phyloP scores from a whole-genome alignment of 345 rosid genomes.

The Eutrema yunnanense region DNA sequence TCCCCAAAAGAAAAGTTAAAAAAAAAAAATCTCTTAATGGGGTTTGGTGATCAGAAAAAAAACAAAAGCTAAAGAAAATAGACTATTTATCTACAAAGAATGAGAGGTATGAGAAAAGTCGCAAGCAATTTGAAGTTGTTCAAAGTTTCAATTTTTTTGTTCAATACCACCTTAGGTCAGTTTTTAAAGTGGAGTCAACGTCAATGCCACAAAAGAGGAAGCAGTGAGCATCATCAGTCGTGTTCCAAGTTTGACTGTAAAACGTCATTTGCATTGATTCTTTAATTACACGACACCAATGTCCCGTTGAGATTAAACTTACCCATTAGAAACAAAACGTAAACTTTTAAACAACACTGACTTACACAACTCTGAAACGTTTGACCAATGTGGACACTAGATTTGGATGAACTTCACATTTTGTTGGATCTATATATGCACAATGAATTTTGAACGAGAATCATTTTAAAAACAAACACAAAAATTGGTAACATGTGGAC shows the following conservation, averaged over 20 bases:
- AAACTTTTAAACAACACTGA: background rate
- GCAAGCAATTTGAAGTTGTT: conserved; percentile 18
- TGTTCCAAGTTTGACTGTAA: conserved; percentile 3
- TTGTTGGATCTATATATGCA: conserved; percentile 2
- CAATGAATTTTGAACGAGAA: background rate
- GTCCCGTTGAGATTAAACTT: conserved; percentile 4
- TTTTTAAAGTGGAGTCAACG: conserved; percentile 24
- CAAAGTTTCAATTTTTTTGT: background rate
- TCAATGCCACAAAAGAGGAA: conserved; percentile 32
- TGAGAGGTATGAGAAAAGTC: conserved; percentile 16
- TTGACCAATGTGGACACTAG: conserved; percentile 2
- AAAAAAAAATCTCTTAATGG: conserved; percentile 18
- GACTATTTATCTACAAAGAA: background rate
- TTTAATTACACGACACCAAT: conserved; percentile 12
- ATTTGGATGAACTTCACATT: conserved; percentile 1
- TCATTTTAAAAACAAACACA: background rate
- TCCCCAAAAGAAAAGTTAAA: background rate
- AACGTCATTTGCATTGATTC: conserved; percentile 19
- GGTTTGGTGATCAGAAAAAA: conserved; percentile 31
- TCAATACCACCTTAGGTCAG: conserved; percentile 2
- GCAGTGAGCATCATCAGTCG: conserved; percentile 19
- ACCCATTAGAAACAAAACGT: background rate
- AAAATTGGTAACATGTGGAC: conserved; percentile 19
- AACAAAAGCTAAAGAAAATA: background rate
- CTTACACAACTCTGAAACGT: background rate